These are phyloP conservation scores for Nicotiana benthamiana DNA, from an alignment of 257 asterid species.

Conservation along the genomic window DNA sequence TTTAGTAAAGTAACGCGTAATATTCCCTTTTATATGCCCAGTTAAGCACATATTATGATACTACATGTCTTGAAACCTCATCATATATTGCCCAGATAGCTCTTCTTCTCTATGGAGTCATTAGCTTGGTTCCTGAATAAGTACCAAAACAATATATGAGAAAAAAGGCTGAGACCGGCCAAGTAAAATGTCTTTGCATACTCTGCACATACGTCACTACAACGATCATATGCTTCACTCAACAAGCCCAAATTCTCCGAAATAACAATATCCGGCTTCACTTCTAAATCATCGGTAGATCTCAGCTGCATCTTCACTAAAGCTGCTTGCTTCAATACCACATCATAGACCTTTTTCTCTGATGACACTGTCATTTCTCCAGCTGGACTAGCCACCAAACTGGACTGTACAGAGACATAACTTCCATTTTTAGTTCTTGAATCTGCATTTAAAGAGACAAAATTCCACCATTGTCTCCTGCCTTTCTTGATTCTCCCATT, in stretches of 20 bases:
- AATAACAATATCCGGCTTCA: slow-evolving; percentile 56
- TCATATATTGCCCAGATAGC: slow-evolving; percentile 99
- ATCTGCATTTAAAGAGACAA: slow-evolving; percentile 28
- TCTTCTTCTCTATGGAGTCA: slow-evolving; percentile 90
- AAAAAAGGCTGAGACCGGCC: slow-evolving; percentile 47
- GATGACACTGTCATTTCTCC: slow-evolving; percentile 66
- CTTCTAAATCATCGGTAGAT: slow-evolving; percentile 40
- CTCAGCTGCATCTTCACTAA: slow-evolving; percentile 53
- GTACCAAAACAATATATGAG: slow-evolving; percentile 13
- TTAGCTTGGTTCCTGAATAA: slow-evolving; percentile 73
- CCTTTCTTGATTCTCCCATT: slow-evolving; percentile 31
- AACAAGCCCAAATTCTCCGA: slow-evolving; percentile 60
- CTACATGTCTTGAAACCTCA: slow-evolving; percentile 24
- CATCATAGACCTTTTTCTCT: slow-evolving; percentile 92
- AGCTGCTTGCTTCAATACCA: slow-evolving; percentile 89
- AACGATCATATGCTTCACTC: slow-evolving; percentile 90
- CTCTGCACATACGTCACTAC: slow-evolving; percentile 93
- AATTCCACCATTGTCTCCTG: slow-evolving; percentile 28
- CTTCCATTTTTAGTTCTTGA: slow-evolving; percentile 24
- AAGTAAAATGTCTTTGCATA: slow-evolving; percentile 97
- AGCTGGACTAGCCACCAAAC: slow-evolving; percentile 55
- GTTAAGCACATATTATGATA: background rate
- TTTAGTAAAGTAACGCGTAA: too few species aligned
- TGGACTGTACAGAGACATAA: slow-evolving; percentile 37
- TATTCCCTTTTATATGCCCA: background rate